Base-by-base conservation (phyloP, 257 asterid species). In the Nicotiana obtusifolia region DNA sequence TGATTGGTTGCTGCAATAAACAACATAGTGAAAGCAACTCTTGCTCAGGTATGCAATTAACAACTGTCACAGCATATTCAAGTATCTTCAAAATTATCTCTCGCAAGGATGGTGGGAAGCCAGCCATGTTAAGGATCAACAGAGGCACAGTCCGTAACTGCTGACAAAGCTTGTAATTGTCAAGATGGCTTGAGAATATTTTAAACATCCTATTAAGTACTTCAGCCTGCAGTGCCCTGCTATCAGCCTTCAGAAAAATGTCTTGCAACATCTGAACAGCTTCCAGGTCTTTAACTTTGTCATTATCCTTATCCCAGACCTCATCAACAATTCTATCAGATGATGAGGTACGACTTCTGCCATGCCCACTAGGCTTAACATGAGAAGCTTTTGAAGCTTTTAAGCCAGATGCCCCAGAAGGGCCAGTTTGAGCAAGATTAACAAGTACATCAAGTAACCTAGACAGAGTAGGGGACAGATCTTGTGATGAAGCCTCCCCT, bases 221-320 rank as follows among this genome's bases (percentile, higher is more conserved):
- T 91, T 96, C 98, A 1, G 93, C 95, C 92, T 94, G 97, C 87
- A 96, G 89, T 85, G 91, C 96, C 73, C 92, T 90, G 86, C 88
- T 93, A 85, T 92, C 97, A 80, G 99, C 95, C 89, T 94, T 94
- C 44, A 96, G 93, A 84, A 96, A 89, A 84, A 96, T 94, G 88
- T 94, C 98, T 87, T 93, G 99, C 91, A 96, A 89, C 93, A 93
- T 90, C 81, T 93, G 98, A 53, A 96, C 97, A 86, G 99, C 99
- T 89, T 94, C 98, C 84, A 96, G 88, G 87, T 94, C 99, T 89
- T 91, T 94, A 82, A 94, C 94, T 89, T 93, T 93, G 86, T 88
- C 95, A 19, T 86, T 95, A 83, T 93, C 98, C 86, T 91, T 93
- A 86, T 94, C 98, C 95, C 97, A 91, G 60, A 86, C 62, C 66